A percentile compares a stretch with the other conserved stretches of the same genome.
phyloP scores from a whole-genome alignment of 2,329 filamentous ascomycete species.

The Phialophora tarda region DNA sequence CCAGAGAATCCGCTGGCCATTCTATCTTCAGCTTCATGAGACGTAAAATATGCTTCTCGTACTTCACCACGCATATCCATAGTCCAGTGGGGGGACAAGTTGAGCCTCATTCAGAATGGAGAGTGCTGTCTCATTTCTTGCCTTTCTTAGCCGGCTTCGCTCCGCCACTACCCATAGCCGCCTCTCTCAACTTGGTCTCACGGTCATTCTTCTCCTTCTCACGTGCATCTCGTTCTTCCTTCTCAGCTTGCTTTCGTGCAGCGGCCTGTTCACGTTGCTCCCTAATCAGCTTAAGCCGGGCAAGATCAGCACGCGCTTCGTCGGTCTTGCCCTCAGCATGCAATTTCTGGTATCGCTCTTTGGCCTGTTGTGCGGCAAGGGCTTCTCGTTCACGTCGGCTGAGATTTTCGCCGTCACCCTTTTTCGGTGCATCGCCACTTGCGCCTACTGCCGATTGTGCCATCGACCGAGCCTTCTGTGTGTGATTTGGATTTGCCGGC shows the following conservation, averaged over 20 bases:
- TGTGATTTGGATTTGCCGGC: conserved; percentile 90
- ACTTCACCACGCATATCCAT: not conserved
- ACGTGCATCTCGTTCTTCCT: conserved; percentile 56
- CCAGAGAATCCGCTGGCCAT: not conserved
- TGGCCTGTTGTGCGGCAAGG: conserved; percentile 82
- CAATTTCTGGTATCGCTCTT: conserved; percentile 87
- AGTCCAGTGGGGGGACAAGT: conserved; percentile 4
- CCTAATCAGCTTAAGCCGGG: conserved; percentile 77
- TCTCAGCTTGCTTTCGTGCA: conserved; percentile 78
- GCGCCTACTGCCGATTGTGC: conserved; percentile 49
- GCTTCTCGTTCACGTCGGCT: conserved; percentile 76
- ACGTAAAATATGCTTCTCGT: conserved; percentile 1
- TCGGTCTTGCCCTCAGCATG: conserved; percentile 97
- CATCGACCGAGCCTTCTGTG: conserved; percentile 69
- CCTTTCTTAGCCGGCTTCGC: conserved; percentile 43
- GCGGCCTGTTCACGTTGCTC: conserved; percentile 86
- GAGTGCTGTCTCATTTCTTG: conserved; percentile 34
- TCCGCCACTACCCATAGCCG: conserved; percentile 45
- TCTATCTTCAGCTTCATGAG: not conserved
- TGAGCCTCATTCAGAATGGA: not conserved
- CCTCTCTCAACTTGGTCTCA: conserved; percentile 50
- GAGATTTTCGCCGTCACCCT: conserved; percentile 61
- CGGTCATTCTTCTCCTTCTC: conserved; percentile 47
- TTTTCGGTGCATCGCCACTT: conserved; percentile 60
- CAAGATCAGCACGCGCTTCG: conserved; percentile 87